A percentile compares a stretch with the other conserved stretches of the same genome.
phyloP scores from a whole-genome alignment of 2,329 filamentous ascomycete species.

The Neonectria coccinea region DNA sequence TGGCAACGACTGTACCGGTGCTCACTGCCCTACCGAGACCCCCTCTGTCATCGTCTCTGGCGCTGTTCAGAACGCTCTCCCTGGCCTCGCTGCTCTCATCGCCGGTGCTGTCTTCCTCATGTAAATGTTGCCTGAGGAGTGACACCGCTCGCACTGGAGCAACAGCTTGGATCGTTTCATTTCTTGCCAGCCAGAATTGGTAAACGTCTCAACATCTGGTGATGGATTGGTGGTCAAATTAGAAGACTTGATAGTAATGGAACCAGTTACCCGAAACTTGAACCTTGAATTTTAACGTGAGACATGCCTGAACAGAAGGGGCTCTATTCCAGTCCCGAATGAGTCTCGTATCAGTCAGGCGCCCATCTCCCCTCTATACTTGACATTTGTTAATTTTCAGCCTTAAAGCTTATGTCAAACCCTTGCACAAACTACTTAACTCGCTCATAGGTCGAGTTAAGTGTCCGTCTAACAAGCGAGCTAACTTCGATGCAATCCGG shows the following conservation, averaged over 20 bases:
- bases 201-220: constrained; percentile 16
- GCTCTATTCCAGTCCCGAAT: too few relatives aligned
- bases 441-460: too few relatives aligned
- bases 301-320: background rate
- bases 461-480: too few relatives aligned
- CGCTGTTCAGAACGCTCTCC: constrained; percentile 41
- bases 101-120: constrained; percentile 44
- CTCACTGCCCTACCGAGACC: constrained; percentile 6
- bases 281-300: background rate
- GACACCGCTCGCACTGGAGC: background rate
- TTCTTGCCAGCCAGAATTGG: constrained; percentile 20
- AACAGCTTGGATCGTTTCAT: constrained; percentile 15
- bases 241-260: constrained; percentile 27
- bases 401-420: too few relatives aligned
- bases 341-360: too few relatives aligned
- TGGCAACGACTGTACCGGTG: background rate
- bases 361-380: too few relatives aligned
- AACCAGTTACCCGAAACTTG: background rate
- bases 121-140: constrained; percentile 30
- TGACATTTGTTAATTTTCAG: too few relatives aligned
- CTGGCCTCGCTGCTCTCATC: constrained; percentile 40
- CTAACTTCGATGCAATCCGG: too few relatives aligned
- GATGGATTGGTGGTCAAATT: constrained; percentile 23
- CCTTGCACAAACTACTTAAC: too few relatives aligned
- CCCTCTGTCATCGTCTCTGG: constrained; percentile 41